Conservation (phyloP, 169 alveolate species). For the Plasmodium blacklocki region DNA sequence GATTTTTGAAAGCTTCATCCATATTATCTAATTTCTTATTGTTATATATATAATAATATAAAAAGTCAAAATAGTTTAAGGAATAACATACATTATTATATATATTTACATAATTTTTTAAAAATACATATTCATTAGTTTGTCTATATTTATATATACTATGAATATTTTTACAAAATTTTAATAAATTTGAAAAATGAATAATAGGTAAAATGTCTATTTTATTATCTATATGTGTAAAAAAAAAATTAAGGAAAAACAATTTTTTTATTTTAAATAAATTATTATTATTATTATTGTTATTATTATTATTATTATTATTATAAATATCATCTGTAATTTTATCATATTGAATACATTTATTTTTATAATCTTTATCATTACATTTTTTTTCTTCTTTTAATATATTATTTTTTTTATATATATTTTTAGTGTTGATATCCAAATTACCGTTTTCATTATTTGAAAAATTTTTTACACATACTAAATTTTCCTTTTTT, state of each 20-base stretch:
- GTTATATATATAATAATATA: conserved; percentile 22
- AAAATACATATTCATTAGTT: conserved; percentile 24
- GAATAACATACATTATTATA: conserved; percentile 31
- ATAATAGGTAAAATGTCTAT: not conserved
- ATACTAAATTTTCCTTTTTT: not conserved
- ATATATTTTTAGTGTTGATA: conserved; percentile 2
- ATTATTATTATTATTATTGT: too few species aligned
- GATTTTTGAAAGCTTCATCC: not conserved
- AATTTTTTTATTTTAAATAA: too few species aligned
- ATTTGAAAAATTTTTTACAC: too few species aligned
- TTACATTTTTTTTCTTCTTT: too few species aligned
- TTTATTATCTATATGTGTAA: not conserved
- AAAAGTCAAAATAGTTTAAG: conserved; percentile 41
- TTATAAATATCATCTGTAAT: too few species aligned
- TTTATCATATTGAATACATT: too few species aligned
- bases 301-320: too few species aligned
- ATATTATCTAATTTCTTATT: conserved; percentile 5
- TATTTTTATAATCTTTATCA: too few species aligned
- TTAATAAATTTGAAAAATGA: too few species aligned
- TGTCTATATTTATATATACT: conserved; percentile 57
- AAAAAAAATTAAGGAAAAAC: not conserved
- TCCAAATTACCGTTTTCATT: too few species aligned
- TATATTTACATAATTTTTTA: conserved; percentile 28
- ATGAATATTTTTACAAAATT: conserved; percentile 8
- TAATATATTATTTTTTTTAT: not conserved